Evolutionary conservation across 345 rosid species (phyloP).

Genomic region (Lumnitzera littorea): DNA sequence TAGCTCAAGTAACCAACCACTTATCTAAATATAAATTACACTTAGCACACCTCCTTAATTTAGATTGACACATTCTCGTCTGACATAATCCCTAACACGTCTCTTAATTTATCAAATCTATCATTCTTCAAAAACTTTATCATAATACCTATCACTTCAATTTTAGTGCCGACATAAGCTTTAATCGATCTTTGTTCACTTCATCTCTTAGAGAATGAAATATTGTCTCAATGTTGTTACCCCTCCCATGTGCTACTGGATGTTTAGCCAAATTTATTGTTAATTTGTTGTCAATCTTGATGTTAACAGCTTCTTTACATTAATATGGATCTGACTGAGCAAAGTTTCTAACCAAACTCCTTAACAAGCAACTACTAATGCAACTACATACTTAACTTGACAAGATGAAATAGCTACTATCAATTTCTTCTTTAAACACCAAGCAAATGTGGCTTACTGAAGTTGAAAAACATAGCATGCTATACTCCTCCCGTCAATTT

Average conservation of each 20-base stretch:
- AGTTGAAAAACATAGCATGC: background rate
- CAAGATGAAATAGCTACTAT: background rate
- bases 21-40: too few species aligned
- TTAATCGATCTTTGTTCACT: background rate
- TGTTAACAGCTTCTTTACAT: background rate
- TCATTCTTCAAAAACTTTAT: background rate
- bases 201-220: too few species aligned
- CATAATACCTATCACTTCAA: background rate
- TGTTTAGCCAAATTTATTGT: background rate
- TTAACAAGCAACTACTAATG: background rate
- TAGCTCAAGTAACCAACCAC: too few species aligned
- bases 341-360: background rate
- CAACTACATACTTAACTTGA: slow-evolving; percentile 2
- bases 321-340: background rate
- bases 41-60: too few species aligned
- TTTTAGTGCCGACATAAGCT: background rate
- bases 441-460: background rate
- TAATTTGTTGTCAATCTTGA: background rate
- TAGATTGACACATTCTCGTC: too few species aligned
- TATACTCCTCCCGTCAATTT: background rate
- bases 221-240: too few species aligned
- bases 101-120: too few species aligned
- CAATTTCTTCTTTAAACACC: slow-evolving; percentile 1
- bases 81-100: too few species aligned
- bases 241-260: background rate